Evolutionary conservation across 2,329 filamentous ascomycete species (phyloP).

Genomic region (Alternaria arborescens): DNA sequence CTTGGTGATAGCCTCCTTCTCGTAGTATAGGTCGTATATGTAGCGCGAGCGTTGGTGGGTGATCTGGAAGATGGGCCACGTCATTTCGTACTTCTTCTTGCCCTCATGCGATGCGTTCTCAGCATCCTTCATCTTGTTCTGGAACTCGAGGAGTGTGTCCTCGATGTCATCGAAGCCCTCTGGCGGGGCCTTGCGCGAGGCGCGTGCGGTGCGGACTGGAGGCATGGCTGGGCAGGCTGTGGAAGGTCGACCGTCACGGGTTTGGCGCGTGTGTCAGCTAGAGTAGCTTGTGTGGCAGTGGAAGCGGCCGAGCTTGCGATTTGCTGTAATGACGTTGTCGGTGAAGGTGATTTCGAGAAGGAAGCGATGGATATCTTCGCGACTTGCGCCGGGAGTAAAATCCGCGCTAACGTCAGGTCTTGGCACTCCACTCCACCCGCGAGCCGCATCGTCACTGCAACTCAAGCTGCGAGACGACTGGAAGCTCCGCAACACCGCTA

Average conservation of each 20-base stretch:
- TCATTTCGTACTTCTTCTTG: slow-evolving; percentile 87
- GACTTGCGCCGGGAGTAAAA: slow-evolving; percentile 25
- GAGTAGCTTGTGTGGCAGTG: background rate
- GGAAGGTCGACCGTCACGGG: background rate
- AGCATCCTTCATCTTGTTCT: slow-evolving; percentile 93
- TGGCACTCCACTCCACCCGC: slow-evolving; percentile 40
- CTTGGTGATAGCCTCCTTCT: slow-evolving; percentile 94
- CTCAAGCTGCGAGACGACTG: slow-evolving; percentile 27
- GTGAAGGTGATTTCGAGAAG: slow-evolving; percentile 9
- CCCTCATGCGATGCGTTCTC: slow-evolving; percentile 84
- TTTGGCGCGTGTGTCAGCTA: background rate
- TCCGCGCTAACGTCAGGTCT: slow-evolving; percentile 38
- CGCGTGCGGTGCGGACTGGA: slow-evolving; percentile 72
- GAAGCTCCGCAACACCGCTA: slow-evolving; percentile 59
- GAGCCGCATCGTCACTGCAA: slow-evolving; percentile 45
- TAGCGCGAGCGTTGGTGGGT: slow-evolving; percentile 91
- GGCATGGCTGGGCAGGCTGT: slow-evolving; percentile 66
- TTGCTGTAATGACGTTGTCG: background rate
- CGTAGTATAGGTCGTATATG: slow-evolving; percentile 97
- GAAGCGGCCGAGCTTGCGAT: background rate
- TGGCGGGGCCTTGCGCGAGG: slow-evolving; percentile 82
- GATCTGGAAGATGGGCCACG: slow-evolving; percentile 98
- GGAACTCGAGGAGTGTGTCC: slow-evolving; percentile 83
- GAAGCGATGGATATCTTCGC: slow-evolving; percentile 24
- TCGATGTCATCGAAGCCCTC: slow-evolving; percentile 90